Evolutionary conservation across 192 early-diverging fungal genomes (phyloP).

Genomic region (Cladochytrium replicatum): DNA sequence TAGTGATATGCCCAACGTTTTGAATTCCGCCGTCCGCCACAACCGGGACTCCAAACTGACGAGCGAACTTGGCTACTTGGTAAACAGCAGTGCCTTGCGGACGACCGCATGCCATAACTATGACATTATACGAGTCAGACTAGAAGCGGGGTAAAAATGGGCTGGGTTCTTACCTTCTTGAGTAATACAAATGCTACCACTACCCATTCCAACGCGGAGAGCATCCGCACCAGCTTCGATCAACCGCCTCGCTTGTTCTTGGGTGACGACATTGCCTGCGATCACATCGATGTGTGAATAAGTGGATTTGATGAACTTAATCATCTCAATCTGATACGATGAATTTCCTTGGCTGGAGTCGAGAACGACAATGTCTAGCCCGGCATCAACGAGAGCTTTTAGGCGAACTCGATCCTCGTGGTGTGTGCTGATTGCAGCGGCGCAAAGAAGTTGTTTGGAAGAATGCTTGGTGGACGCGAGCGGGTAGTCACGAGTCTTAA

Average conservation of each 20-base stretch:
- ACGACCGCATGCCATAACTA: conserved; percentile 90
- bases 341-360: conserved; percentile 98
- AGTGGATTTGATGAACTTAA: conserved; percentile 82
- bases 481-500: conserved; percentile 95
- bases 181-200: conserved; percentile 95
- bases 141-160: too few species aligned
- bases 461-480: conserved; percentile 70
- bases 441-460: conserved; percentile 87
- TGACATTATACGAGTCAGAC: too few species aligned
- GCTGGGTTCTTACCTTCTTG: conserved; percentile 71
- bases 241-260: conserved; percentile 83
- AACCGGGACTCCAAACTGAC: conserved; percentile 87
- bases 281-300: conserved; percentile 79
- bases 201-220: conserved; percentile 94
- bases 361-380: conserved; percentile 91
- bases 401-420: conserved; percentile 79
- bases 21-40: conserved; percentile 96
- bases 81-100: conserved; percentile 96
- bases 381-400: conserved; percentile 77
- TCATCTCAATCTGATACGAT: conserved; percentile 87
- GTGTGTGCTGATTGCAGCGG: conserved; percentile 88
- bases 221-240: conserved; percentile 93
- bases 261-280: conserved; percentile 95
- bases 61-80: conserved; percentile 88
- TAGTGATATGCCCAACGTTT: conserved; percentile 96